Base-by-base conservation (phyloP, 2,329 filamentous ascomycete species). In the Diaporthe citri region DNA sequence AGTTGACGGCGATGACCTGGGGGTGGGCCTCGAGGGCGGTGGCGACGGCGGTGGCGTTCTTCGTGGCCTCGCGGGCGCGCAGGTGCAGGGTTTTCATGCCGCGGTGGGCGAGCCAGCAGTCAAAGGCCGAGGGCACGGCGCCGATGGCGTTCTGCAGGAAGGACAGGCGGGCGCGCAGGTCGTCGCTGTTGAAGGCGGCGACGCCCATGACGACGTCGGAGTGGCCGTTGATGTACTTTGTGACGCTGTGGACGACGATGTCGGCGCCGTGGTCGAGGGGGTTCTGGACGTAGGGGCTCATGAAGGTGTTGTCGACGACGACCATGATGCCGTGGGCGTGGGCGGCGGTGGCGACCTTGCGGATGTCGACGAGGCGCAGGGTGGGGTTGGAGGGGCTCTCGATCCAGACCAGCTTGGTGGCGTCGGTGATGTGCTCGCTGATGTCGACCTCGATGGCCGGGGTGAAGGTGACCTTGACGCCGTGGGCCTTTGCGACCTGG, bases 181-280 rank as follows among this genome's bases (percentile, higher is more conserved):
- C 90, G 74, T 95, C 92, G 41, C 93, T 94, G 89, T 98, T 98
- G 90, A 97, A 97, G 69, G 97, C 97, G 62, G 95, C 96, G 41
- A 97, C 94, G 78, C 97, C 97, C 97, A 99, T 99, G 80, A 98
- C 93, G 12, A 99, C 97, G 84, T 99, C 97, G 83, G 92, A 90
- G 87, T 99, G 97, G 69, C 97, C 97, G 84, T 98, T 98, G 87
- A 99, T 98, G 87, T 98, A 99, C 87, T 99, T 99, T 59, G 97
- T 99, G 73, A 99, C 97, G 73, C 93, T 96, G 89, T 98, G 96
- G 57, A 98, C 94, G 79, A 98, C 96, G 78, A 98, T 96, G 84
- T 99, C 97, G 79, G 97, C 97, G 79, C 97, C 97, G 83, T 96
- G 95, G 82, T 97, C 93, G 73, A 99, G 91, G 4, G 97, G 97